phyloP scores from a whole-genome alignment of 1,284 basidiomycete genomes.

The Lignosus rhinocerotis region DNA sequence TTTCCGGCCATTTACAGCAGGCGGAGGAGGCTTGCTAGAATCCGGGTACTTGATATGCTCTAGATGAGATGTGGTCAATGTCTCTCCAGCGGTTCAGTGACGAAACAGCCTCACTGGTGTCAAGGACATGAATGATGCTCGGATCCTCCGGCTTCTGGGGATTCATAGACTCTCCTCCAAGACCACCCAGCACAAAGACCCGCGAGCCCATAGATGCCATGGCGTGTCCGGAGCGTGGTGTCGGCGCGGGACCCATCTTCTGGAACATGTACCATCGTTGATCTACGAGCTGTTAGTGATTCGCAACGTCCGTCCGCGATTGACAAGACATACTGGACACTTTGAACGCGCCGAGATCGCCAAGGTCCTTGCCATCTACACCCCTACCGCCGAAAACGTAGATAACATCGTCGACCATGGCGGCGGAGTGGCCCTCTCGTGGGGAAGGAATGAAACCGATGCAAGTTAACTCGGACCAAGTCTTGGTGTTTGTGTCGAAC shows the following conservation, averaged over 20 bases:
- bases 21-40: conserved; percentile 51
- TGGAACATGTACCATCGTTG: conserved; percentile 97
- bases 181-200: conserved; percentile 88
- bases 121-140: conserved; percentile 83
- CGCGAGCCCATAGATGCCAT: conserved; percentile 90
- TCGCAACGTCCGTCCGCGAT: background rate
- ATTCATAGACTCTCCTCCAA: conserved; percentile 86
- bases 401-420: conserved; percentile 96
- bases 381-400: conserved; percentile 98
- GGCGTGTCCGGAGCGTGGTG: conserved; percentile 90
- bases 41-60: conserved; percentile 96
- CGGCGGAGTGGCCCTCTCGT: conserved; percentile 95
- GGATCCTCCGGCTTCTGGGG: conserved; percentile 80
- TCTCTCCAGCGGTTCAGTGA: conserved; percentile 7
- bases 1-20: conserved; percentile 43
- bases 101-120: conserved; percentile 73
- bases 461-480: conserved; percentile 93
- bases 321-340: conserved; percentile 76
- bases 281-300: conserved; percentile 40
- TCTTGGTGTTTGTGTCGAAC: conserved; percentile 82
- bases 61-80: conserved; percentile 27
- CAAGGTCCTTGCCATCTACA: conserved; percentile 95
- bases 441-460: conserved; percentile 98
- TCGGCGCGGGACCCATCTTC: conserved; percentile 96
- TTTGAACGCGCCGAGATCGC: conserved; percentile 96